These are phyloP conservation scores for Neurospora sp. DNA, from an alignment of 495 filamentous ascomycete species.

Conservation along the genomic window DNA sequence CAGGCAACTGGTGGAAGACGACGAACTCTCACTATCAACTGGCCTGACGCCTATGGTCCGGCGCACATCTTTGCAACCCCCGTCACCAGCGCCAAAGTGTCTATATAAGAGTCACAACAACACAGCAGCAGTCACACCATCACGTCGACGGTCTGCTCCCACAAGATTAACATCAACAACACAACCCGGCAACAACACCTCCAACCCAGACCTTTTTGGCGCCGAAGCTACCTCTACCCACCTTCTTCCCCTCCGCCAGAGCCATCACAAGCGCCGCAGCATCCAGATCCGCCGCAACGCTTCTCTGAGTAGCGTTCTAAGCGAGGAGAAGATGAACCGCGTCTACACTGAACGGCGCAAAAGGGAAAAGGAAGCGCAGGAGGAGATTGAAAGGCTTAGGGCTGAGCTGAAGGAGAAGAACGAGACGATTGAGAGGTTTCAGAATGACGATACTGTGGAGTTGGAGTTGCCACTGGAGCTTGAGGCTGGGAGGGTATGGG, in stretches of 20 bases:
- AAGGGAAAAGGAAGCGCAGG: constrained; percentile 24
- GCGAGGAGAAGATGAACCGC: constrained; percentile 57
- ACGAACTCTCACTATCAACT: constrained; percentile 37
- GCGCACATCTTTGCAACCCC: constrained; percentile 40
- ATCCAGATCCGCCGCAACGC: constrained; percentile 61
- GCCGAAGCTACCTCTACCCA: constrained; percentile 8
- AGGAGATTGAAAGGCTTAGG: constrained; percentile 40
- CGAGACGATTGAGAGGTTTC: constrained; percentile 36
- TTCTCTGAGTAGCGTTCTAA: constrained; percentile 28
- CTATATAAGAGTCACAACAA: background rate
- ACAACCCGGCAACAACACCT: constrained; percentile 23
- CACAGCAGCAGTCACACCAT: background rate
- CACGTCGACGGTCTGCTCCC: background rate
- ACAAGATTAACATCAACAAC: constrained; percentile 6
- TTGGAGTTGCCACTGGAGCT: constrained; percentile 34
- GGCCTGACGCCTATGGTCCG: constrained; percentile 60
- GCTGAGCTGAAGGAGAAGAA: constrained; percentile 44
- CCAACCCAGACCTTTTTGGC: constrained; percentile 14
- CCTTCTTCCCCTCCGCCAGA: constrained; percentile 48
- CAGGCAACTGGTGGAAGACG: background rate
- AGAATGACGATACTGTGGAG: constrained; percentile 33
- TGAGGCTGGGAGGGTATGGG: constrained; percentile 10
- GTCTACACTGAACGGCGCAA: constrained; percentile 49
- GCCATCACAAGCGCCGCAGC: constrained; percentile 64
- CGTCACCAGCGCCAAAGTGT: constrained; percentile 26